phyloP scores from a whole-genome alignment of 768 basidiomycete species.

The Stropharia rugosoannulata region DNA sequence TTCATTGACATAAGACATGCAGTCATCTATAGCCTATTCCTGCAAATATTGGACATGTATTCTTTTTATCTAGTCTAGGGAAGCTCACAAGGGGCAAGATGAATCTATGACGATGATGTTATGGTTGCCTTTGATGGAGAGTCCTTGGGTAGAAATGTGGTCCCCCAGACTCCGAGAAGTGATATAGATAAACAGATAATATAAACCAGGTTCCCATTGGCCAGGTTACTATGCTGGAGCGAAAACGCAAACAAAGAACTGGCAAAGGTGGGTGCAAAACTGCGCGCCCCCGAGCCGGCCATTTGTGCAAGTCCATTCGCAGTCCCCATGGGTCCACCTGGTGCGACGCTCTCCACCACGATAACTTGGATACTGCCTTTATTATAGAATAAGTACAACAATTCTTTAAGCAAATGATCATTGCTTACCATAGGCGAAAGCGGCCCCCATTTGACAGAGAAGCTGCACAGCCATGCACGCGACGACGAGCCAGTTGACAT shows the following conservation, averaged over 20 bases:
- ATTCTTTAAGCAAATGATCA: too few species aligned
- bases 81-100: too few species aligned
- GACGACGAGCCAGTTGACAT: conserved; percentile 30
- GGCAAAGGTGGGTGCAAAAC: conserved; percentile 48
- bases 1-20: too few species aligned
- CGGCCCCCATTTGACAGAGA: conserved; percentile 21
- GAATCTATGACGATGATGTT: too few species aligned
- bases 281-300: conserved; percentile 40
- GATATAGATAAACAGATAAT: conserved; percentile 25
- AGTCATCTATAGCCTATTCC: too few species aligned
- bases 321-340: conserved; percentile 42
- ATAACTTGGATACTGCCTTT: conserved; percentile 44
- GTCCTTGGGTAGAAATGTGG: too few species aligned
- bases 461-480: conserved; percentile 34
- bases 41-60: too few species aligned
- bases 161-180: conserved; percentile 9
- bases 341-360: conserved; percentile 41
- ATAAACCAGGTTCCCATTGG: conserved; percentile 43
- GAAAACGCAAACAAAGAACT: conserved; percentile 55
- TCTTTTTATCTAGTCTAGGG: too few species aligned
- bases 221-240: conserved; percentile 32
- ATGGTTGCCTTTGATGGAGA: too few species aligned
- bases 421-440: conserved; percentile 34
- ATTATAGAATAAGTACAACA: too few species aligned
- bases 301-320: conserved; percentile 55